Percentiles rank a stretch among this genome's conserved stretches.
These are phyloP conservation scores for apple (Malus domestica) DNA, from an alignment of 306 rosid genomes.

Conservation along the genomic window ASM211411v1 NC_041801.1:14222501-14223000, in stretches of 20 bases:
- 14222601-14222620: background rate
- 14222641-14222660: constrained; percentile 16
- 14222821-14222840: background rate
- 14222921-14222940: constrained; percentile 8
- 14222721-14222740: constrained; percentile 96
- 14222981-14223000: background rate
- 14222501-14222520: constrained; percentile 79
- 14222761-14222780: background rate
- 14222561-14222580: constrained; percentile 66
- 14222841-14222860: constrained; percentile 14
- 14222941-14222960: background rate
- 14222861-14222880: constrained; percentile 60
- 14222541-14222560: constrained; percentile 89
- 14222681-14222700: constrained; percentile 86
- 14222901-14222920: constrained; percentile 66
- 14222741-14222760: constrained; percentile 36
- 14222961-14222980: background rate
- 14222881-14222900: constrained; percentile 79
- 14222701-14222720: constrained; percentile 67
- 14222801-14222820: background rate
- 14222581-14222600: constrained; percentile 48
- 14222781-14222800: background rate
- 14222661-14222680: constrained; percentile 59
- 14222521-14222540: constrained; percentile 89
- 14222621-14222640: background rate